Percentiles rank a stretch among this genome's conserved stretches.
Evolutionary conservation across 805 yeast genomes (phyloP).

Genomic region (Tetrapisispora fleetii): DNA sequence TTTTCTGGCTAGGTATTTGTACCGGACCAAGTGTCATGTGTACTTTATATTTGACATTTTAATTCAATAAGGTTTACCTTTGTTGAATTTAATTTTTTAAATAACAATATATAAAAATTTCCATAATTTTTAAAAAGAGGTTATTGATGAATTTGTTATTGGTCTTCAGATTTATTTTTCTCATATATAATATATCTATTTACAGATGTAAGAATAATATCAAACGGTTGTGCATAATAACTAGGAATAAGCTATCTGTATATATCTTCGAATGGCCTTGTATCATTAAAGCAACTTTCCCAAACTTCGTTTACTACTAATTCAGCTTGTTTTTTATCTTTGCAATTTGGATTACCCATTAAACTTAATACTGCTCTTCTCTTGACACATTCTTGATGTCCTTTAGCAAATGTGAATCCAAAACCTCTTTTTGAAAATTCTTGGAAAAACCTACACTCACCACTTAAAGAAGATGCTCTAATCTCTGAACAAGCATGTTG

Average conservation of each 20-base stretch:
- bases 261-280: constrained; percentile 90
- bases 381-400: constrained; percentile 84
- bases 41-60: constrained; percentile 72
- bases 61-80: constrained; percentile 2
- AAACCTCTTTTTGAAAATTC: constrained; percentile 47
- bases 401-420: constrained; percentile 50
- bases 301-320: constrained; percentile 79
- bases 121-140: neutral
- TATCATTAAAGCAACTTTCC: constrained; percentile 87
- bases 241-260: constrained; percentile 40
- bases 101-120: neutral
- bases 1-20: constrained; percentile 88
- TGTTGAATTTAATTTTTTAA: neutral
- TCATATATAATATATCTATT: neutral
- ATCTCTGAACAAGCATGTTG: constrained; percentile 98
- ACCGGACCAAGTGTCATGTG: constrained; percentile 86
- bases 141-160: neutral
- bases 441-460: constrained; percentile 87
- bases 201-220: constrained; percentile 1
- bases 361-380: constrained; percentile 85
- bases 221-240: neutral
- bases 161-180: neutral
- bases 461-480: constrained; percentile 84
- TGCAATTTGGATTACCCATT: constrained; percentile 75
- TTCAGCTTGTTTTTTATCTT: constrained; percentile 61